These are phyloP conservation scores for Sporothrix pallida DNA, from an alignment of 2,329 filamentous ascomycete genomes.

Conservation along the genomic window DNA sequence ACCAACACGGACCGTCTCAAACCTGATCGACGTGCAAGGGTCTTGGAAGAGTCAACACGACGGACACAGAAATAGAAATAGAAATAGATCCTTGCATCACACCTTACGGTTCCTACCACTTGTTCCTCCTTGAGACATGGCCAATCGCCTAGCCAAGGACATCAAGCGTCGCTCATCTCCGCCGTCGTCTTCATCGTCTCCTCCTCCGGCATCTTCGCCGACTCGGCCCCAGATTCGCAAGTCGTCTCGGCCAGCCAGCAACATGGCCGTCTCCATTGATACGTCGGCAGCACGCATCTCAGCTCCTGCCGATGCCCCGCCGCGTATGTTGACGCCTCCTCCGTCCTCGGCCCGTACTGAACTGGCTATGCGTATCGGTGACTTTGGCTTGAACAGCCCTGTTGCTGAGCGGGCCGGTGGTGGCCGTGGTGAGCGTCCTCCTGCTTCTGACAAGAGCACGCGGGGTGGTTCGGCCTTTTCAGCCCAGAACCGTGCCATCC, in stretches of 20 bases:
- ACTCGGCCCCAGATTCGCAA: neutral
- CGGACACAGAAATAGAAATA: too few relatives aligned
- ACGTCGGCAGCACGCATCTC: neutral
- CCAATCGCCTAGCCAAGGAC: conserved; percentile 21
- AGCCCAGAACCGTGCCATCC: conserved; percentile 36
- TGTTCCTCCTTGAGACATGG: conserved; percentile 15
- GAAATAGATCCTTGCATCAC: neutral
- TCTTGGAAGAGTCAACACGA: neutral
- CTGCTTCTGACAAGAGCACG: conserved; percentile 4
- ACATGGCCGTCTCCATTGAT: conserved; percentile 28
- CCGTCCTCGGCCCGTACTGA: conserved; percentile 30
- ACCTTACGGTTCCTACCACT: neutral
- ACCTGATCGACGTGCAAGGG: conserved; percentile 16
- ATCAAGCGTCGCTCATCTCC: conserved; percentile 15
- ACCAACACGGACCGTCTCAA: neutral
- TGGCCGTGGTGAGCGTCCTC: neutral
- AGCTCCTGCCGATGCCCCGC: neutral
- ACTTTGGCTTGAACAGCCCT: conserved; percentile 33
- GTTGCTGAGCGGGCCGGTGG: neutral
- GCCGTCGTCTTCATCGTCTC: conserved; percentile 8
- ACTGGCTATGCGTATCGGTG: conserved; percentile 32
- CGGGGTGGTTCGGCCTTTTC: conserved; percentile 27
- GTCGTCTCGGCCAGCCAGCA: neutral
- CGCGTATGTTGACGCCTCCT: conserved; percentile 34
- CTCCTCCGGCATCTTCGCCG: neutral